Percentiles rank a stretch among this genome's conserved stretches.
These are phyloP conservation scores for Rhamnella rubrinervis DNA, from an alignment of 331 rosid genomes.

Conservation along the genomic window DNA sequence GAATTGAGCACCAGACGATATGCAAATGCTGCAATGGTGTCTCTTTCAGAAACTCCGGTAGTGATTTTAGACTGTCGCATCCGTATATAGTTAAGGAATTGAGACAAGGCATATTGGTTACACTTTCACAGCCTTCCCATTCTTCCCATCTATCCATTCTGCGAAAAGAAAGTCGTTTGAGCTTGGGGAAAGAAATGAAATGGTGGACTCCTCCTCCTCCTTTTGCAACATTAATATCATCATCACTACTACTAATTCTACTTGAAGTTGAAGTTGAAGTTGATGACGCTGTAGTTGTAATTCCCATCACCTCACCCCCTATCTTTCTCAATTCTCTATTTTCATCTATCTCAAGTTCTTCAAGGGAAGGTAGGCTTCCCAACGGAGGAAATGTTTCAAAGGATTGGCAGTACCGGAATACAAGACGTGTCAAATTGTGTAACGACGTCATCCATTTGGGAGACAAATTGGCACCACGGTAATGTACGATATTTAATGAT, in stretches of 20 bases:
- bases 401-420: background rate
- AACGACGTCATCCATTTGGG: conserved; percentile 3
- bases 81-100: background rate
- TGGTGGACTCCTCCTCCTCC: background rate
- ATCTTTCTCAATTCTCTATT: background rate
- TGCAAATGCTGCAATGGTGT: background rate
- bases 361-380: conserved; percentile 4
- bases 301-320: conserved; percentile 6
- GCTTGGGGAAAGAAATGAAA: background rate
- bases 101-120: background rate
- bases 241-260: too few species aligned
- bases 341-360: background rate
- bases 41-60: background rate
- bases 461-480: background rate
- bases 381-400: conserved; percentile 11
- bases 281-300: background rate
- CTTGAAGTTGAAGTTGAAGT: too few species aligned
- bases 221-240: background rate
- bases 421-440: background rate
- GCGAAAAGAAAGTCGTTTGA: background rate
- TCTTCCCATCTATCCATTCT: background rate
- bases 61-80: background rate
- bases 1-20: background rate
- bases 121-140: background rate
- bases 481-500: fast-evolving